Conservation (phyloP, 441 rosid species). For the Gossypium laxum region DNA sequence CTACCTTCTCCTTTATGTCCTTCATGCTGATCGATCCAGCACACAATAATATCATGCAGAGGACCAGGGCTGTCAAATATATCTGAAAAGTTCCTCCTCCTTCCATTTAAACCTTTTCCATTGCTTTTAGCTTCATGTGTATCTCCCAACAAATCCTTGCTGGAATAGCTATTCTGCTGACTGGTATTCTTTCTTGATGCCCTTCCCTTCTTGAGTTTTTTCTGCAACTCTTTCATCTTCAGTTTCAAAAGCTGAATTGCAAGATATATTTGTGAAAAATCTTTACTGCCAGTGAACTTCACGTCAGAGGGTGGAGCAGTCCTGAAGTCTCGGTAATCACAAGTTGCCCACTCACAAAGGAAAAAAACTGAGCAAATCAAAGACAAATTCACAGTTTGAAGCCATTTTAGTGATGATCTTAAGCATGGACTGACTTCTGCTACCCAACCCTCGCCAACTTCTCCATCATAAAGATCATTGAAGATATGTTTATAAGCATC, state of each 20-base stretch:
- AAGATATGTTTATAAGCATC: conserved; percentile 65
- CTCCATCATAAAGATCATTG: conserved; percentile 67
- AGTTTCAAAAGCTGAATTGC: conserved; percentile 71
- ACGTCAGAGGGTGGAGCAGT: conserved; percentile 45
- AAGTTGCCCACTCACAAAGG: conserved; percentile 98
- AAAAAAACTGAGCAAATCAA: conserved; percentile 70
- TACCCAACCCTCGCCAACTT: conserved; percentile 74
- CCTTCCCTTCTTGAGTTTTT: conserved; percentile 31
- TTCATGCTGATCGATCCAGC: conserved; percentile 99
- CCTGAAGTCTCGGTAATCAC: conserved; percentile 83
- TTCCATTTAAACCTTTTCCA: conserved; percentile 18
- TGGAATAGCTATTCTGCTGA: conserved; percentile 24
- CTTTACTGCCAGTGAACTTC: conserved; percentile 77
- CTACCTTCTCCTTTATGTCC: conserved; percentile 62
- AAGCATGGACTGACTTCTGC: conserved; percentile 75
- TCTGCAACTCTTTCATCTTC: conserved; percentile 52
- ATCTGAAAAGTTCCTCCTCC: conserved; percentile 27
- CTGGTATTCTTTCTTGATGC: conserved; percentile 26
- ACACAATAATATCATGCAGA: conserved; percentile 81
- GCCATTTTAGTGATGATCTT: conserved; percentile 78
- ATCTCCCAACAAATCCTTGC: conserved; percentile 29
- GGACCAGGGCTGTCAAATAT: conserved; percentile 86
- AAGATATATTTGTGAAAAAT: conserved; percentile 69
- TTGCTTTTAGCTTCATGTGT: conserved; percentile 24
- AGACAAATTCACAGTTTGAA: conserved; percentile 55